Conservation (phyloP, 192 early-diverging fungal genomes). For the Gamsiella multidivaricata region DNA sequence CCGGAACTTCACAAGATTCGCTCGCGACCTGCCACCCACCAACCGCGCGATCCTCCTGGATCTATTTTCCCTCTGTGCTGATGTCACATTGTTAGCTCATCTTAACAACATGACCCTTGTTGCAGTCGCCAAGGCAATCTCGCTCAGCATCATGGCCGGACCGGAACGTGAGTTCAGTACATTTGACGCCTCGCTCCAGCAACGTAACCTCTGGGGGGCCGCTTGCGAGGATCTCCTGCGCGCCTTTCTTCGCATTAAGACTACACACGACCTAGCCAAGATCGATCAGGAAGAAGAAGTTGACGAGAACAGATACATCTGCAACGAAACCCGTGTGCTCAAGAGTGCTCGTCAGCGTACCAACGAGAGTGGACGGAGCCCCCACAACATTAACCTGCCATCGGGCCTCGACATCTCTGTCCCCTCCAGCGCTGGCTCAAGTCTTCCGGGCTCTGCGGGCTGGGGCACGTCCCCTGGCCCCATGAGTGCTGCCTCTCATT, state of each 20-base stretch:
- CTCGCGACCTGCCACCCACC: conserved; percentile 27
- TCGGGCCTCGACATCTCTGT: conserved; percentile 23
- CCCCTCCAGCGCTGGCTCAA: conserved; percentile 32
- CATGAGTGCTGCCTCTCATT: conserved; percentile 3
- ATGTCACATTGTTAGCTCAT: conserved; percentile 39
- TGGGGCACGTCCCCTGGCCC: conserved; percentile 7
- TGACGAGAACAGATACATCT: conserved; percentile 46
- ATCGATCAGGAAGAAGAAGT: conserved; percentile 46
- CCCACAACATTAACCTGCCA: conserved; percentile 10
- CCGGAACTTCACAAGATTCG: conserved; percentile 34
- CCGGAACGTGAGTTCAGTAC: conserved; percentile 38
- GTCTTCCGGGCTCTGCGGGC: conserved; percentile 16
- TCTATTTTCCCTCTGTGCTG: conserved; percentile 51
- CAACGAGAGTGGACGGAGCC: conserved; percentile 9
- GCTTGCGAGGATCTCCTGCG: conserved; percentile 49
- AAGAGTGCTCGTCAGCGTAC: conserved; percentile 47
- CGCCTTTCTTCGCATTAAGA: conserved; percentile 52
- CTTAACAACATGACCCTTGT: conserved; percentile 50
- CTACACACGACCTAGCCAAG: conserved; percentile 35
- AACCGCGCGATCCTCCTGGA: conserved; percentile 48
- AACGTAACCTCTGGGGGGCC: conserved; percentile 43
- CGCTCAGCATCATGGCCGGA: conserved; percentile 47
- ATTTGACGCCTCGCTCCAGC: conserved; percentile 43
- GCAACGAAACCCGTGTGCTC: conserved; percentile 41
- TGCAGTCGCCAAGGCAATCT: conserved; percentile 44